phyloP scores from a whole-genome alignment of 345 rosid genomes.

The Lepidium sativum region DNA sequence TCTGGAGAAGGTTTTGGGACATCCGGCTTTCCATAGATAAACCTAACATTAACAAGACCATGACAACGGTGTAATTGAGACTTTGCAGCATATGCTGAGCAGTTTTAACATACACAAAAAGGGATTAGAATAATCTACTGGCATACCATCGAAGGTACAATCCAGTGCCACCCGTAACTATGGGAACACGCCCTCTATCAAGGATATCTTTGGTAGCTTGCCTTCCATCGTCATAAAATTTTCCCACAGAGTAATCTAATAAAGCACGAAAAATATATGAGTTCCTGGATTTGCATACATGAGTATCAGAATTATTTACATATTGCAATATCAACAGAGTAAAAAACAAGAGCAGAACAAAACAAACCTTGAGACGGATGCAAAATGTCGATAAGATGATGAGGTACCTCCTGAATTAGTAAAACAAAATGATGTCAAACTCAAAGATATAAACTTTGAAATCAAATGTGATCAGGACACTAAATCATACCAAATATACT shows the following conservation, averaged over 20 bases:
- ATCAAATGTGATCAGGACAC: not conserved
- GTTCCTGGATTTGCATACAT: not conserved
- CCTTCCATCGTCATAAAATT: conserved; percentile 67
- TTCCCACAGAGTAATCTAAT: conserved; percentile 85
- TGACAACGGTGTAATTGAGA: not conserved
- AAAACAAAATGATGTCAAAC: not conserved
- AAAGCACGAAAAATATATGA: not conserved
- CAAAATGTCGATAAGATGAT: conserved; percentile 78
- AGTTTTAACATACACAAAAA: not conserved
- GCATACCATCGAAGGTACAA: conserved; percentile 84
- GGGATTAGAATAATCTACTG: conserved; percentile 1
- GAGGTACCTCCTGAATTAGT: conserved; percentile 61
- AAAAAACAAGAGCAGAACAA: not conserved
- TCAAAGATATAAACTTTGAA: not conserved
- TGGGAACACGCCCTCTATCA: conserved; percentile 53
- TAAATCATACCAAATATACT: not conserved
- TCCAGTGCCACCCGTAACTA: conserved; percentile 91
- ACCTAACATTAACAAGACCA: conserved; percentile 38
- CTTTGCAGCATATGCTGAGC: not conserved
- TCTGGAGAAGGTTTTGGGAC: conserved; percentile 79
- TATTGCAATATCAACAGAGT: not conserved
- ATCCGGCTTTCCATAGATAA: conserved; percentile 81
- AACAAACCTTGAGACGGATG: conserved; percentile 73
- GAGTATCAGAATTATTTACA: not conserved
- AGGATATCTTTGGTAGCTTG: conserved; percentile 61